These are phyloP conservation scores for Peronosclerospora sorghi DNA, from an alignment of 352 stramenopile species.

Conservation along the genomic window DNA sequence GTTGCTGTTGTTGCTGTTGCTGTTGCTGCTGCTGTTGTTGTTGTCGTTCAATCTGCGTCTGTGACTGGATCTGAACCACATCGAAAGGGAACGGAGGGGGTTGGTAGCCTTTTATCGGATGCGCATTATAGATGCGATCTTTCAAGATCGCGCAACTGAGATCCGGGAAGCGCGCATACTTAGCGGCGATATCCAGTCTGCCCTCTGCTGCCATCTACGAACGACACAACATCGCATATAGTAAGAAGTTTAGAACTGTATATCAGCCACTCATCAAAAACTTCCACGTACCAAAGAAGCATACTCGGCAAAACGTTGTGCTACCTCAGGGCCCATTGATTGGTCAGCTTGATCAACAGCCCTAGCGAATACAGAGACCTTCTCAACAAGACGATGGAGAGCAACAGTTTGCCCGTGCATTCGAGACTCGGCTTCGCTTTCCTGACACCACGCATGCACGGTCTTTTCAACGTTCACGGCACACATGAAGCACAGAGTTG, in stretches of 20 bases:
- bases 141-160: conserved; percentile 72
- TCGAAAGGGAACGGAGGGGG: conserved; percentile 81
- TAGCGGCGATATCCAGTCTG: conserved; percentile 84
- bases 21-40: conserved; percentile 40
- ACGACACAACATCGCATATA: neutral
- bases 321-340: conserved; percentile 81
- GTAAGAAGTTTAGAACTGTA: neutral
- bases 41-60: conserved; percentile 49
- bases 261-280: neutral
- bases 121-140: conserved; percentile 82
- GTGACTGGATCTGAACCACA: conserved; percentile 43
- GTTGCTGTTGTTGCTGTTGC: conserved; percentile 24
- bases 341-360: conserved; percentile 76
- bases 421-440: conserved; percentile 67
- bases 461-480: conserved; percentile 87
- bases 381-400: conserved; percentile 94
- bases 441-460: conserved; percentile 84
- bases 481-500: conserved; percentile 96
- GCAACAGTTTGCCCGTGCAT: conserved; percentile 62
- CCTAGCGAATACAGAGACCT: conserved; percentile 91
- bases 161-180: conserved; percentile 84
- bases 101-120: conserved; percentile 63
- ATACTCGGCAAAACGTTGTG: conserved; percentile 88
- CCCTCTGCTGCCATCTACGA: conserved; percentile 88
- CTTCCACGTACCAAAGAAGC: conserved; percentile 24